phyloP scores from a whole-genome alignment of 305 asterid genomes.

The Fraxinus albicans region DNA sequence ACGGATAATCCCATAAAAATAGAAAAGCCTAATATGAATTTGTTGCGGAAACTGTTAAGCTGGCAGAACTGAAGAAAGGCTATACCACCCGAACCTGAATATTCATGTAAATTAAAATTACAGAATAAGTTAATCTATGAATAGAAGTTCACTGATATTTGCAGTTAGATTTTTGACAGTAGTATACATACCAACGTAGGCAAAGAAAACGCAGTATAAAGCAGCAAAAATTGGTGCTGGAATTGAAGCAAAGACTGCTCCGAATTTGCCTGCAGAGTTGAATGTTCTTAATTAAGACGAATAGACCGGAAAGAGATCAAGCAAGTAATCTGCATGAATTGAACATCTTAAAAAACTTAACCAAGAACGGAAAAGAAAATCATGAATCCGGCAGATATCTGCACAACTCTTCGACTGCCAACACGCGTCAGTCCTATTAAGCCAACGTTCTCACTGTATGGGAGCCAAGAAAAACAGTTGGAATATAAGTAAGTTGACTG shows the following conservation, averaged over 20 bases:
- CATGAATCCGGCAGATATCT: constrained; percentile 67
- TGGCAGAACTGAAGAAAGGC: constrained; percentile 64
- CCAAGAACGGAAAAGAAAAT: constrained; percentile 62
- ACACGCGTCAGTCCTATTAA: constrained; percentile 56
- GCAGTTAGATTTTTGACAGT: background rate
- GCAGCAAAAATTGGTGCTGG: constrained; percentile 56
- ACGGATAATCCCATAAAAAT: constrained; percentile 51
- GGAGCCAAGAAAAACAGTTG: background rate
- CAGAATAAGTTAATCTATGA: background rate
- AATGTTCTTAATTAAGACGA: background rate
- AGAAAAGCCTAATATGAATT: constrained; percentile 47
- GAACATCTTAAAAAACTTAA: constrained; percentile 3
- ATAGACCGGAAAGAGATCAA: background rate
- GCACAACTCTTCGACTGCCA: constrained; percentile 69
- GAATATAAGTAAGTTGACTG: background rate
- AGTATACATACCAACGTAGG: constrained; percentile 43
- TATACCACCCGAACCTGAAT: constrained; percentile 50
- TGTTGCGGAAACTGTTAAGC: constrained; percentile 60
- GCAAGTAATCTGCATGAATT: background rate
- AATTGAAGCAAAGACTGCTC: constrained; percentile 64
- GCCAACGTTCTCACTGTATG: constrained; percentile 60
- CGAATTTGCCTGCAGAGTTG: constrained; percentile 47
- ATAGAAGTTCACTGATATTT: background rate
- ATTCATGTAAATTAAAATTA: background rate
- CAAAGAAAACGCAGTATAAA: constrained; percentile 60